Evolutionary conservation across 2,329 filamentous ascomycete genomes (phyloP), one percentile per base, ranked within the genome.

Genomic region (Pochonia chlamydosporia): DNA sequence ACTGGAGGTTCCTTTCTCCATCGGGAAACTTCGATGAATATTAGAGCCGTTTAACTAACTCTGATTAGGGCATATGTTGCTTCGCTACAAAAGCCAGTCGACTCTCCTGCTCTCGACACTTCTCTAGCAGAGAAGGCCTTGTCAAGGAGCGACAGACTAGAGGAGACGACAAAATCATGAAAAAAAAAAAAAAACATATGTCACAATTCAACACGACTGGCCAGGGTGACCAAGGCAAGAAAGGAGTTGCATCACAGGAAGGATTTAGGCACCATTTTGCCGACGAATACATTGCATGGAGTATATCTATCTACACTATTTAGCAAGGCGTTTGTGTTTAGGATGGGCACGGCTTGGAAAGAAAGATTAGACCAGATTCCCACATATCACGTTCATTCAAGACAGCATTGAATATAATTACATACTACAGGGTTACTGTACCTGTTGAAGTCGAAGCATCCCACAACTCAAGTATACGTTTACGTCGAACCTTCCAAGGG

Each of bases 251-350:
- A n/a, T 13, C 18, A 23, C 18, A n/a, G 18, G 33, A 18, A n/a
- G 18, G 10, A 2, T 9, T 5, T n/a, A 13, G 8, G 6, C 35
- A 18, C 14, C 23, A 18, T 5, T 39, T 8, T 39, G n/a, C 9
- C 9, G 35, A 39, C 35, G 18, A 23, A 13, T 21, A 39, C 16
- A 39, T 39, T 23, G 35, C 20, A 39, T 39, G 18, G 20, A 9
- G 9, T 33, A 30, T 26, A 28, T n/a, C 23, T 26, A 28, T n/a
- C 23, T 36, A 7, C 31, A 45, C 23, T 37, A 25, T 13, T 30
- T 39, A 31, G 30, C 30, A 43, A 39, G 23, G 46, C 46, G 46
- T 48, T 44, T n/a, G 40, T 39, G 16, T 39, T 18, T 39, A 23
- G 20, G 35, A 13, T 10, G 41, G 23, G 35, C 20, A 11, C 7